Evolutionary conservation across 1,284 basidiomycete genomes (phyloP).

Genomic region (Irpex sp.): DNA sequence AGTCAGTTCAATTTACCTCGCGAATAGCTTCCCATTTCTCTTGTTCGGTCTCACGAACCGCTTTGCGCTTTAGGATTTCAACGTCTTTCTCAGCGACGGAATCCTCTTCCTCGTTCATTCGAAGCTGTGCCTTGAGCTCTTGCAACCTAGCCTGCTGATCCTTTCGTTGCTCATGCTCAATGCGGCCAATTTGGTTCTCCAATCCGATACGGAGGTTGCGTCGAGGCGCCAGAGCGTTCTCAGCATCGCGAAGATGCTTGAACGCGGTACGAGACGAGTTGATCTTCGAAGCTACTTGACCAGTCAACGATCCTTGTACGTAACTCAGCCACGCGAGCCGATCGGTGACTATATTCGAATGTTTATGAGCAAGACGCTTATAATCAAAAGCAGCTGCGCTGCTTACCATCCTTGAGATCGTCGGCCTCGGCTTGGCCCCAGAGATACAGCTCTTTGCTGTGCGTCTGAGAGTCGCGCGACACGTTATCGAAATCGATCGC

Average conservation of each 20-base stretch:
- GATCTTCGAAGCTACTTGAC: constrained; percentile 54
- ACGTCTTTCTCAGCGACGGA: constrained; percentile 62
- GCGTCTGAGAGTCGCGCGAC: constrained; percentile 59
- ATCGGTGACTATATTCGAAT: constrained; percentile 55
- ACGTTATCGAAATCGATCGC: constrained; percentile 67
- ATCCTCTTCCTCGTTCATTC: constrained; percentile 61
- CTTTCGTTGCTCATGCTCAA: constrained; percentile 62
- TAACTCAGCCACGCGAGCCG: constrained; percentile 76
- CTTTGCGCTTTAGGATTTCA: constrained; percentile 69
- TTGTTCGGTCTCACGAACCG: constrained; percentile 64
- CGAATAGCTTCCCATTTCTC: constrained; percentile 73
- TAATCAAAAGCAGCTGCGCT: no score
- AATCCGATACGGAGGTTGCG: constrained; percentile 55
- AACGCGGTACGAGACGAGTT: constrained; percentile 59
- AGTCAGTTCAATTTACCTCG: constrained; percentile 47
- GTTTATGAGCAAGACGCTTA: not conserved
- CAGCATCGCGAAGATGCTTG: constrained; percentile 70
- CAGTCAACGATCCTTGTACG: constrained; percentile 62
- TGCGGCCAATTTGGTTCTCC: constrained; percentile 54
- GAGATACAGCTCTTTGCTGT: constrained; percentile 77
- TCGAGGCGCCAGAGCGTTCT: constrained; percentile 54
- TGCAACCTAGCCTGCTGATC: constrained; percentile 57
- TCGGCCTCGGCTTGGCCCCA: constrained; percentile 71
- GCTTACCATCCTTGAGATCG: constrained; percentile 72
- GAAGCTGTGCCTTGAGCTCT: constrained; percentile 63